phyloP scores from a whole-genome alignment of 2,329 filamentous ascomycete species.

The Microthyrium microscopicum region DNA sequence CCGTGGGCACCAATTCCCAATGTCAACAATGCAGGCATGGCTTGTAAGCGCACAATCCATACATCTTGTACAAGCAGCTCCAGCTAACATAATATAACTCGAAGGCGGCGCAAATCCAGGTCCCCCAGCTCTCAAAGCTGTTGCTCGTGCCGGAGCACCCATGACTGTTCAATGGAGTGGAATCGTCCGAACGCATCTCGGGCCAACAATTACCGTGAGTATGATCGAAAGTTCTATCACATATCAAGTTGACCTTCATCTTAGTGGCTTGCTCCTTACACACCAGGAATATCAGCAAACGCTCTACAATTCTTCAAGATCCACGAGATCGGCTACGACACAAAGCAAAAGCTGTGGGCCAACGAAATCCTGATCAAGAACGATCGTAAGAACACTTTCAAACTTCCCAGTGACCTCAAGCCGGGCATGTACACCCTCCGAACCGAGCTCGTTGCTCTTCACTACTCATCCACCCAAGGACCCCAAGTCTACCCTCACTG shows the following conservation, averaged over 20 bases:
- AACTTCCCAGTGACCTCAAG: constrained; percentile 16
- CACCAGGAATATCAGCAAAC: constrained; percentile 13
- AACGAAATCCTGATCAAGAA: constrained; percentile 1
- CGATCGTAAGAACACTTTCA: background rate
- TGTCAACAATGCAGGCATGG: background rate
- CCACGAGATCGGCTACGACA: background rate
- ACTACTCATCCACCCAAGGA: constrained; percentile 18
- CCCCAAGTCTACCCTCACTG: constrained; percentile 35
- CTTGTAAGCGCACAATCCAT: background rate
- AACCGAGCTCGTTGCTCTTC: constrained; percentile 36
- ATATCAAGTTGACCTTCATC: background rate
- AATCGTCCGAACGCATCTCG: constrained; percentile 3
- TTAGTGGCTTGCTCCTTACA: background rate
- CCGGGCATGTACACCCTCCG: constrained; percentile 36
- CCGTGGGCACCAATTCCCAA: background rate
- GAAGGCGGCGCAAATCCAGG: background rate
- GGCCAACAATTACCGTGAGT: constrained; percentile 1
- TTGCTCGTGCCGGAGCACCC: constrained; percentile 2
- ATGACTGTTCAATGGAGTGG: constrained; percentile 3
- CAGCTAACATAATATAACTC: background rate
- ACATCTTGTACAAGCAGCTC: background rate
- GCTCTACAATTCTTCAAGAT: constrained; percentile 4
- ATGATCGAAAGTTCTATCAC: background rate
- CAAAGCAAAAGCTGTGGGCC: constrained; percentile 1
- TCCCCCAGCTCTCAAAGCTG: constrained; percentile 1